Evolutionary conservation across 2,329 filamentous ascomycete species (phyloP).

Genomic region (Cladosporium sp.): DNA sequence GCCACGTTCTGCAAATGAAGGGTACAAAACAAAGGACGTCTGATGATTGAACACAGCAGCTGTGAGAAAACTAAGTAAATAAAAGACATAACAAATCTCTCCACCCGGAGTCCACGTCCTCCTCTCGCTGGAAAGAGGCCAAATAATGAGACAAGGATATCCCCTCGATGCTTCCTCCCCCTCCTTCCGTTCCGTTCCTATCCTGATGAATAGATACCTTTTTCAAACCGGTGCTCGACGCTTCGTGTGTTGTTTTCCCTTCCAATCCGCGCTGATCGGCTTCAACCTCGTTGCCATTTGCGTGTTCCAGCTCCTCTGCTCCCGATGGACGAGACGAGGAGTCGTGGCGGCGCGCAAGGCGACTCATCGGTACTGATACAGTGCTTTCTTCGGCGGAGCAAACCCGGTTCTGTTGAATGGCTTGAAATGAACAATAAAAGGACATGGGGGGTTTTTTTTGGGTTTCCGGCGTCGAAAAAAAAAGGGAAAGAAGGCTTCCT

Average conservation of each 20-base stretch:
- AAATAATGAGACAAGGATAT: not conserved
- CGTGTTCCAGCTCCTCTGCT: not conserved
- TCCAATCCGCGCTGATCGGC: slow-evolving; percentile 20
- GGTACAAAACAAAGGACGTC: not conserved
- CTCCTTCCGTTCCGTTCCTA: not conserved
- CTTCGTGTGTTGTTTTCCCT: slow-evolving; percentile 1
- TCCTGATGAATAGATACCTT: not conserved
- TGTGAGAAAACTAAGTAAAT: no score
- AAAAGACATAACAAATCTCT: no score
- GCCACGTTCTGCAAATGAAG: not conserved
- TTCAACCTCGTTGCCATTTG: slow-evolving; percentile 30
- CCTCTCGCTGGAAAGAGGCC: not conserved
- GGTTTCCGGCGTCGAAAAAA: no score
- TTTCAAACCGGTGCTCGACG: slow-evolving; percentile 22
- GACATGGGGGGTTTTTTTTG: not conserved
- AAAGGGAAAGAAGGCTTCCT: not conserved
- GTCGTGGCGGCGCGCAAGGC: not conserved
- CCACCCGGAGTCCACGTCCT: not conserved
- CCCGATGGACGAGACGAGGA: not conserved
- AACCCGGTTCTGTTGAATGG: not conserved
- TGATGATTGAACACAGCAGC: not conserved
- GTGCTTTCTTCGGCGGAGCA: slow-evolving; percentile 7
- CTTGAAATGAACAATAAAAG: not conserved
- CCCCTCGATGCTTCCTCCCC: not conserved
- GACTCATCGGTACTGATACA: slow-evolving; percentile 22